Base-by-base conservation (phyloP, 2,329 filamentous ascomycete genomes). In the Colletotrichum plurivorum region DNA sequence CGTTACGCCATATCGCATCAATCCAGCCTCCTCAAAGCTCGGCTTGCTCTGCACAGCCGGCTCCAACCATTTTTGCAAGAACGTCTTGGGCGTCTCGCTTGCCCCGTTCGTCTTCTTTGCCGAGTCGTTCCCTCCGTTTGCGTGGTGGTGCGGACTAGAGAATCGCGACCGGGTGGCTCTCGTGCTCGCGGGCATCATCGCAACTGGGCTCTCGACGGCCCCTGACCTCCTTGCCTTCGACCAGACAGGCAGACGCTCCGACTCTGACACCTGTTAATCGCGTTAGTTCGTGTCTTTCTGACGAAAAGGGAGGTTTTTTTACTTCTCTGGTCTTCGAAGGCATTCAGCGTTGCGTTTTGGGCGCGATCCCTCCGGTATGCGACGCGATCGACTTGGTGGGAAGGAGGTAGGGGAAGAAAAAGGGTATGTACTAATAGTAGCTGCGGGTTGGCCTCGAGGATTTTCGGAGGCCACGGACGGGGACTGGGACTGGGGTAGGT, bases 11-110 rank as follows among this genome's bases (percentile, higher is more conserved):
- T 90, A 89, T 56, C 92, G 87, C 75, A 92, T 84, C 73, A 96
- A 87, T 52, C 92, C 93, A 66, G 87, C 89, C 77, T 97, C 94
- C 83, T 93, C 90, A 77, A 92, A 97, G 77, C 92, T 95, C 12
- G 94, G 77, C 79, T 87, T 88, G 79, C 81, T 84, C 79, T 88
- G 86, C 46, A 89, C 81, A 8, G 86, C 82, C 12, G 88, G 88
- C 76, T 90, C 88, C 72, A 90, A 78, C 88, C 88, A 90, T 69
- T 81, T 81, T 71, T 86, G 81, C 85, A 90, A 84, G 69, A 89
- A 84, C 16, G 79, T 78, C 75, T 78, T 80, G 73, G 80, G 72
- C 73, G 79, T 73, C 77, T 85, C 78, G 75, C 80, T 73, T 58
- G 79, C 65, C 72, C 76, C 76, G 71, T 75, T 78, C 64, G 73